Conservation (phyloP, 768 basidiomycete species). For the Baorangia bicolor region DNA sequence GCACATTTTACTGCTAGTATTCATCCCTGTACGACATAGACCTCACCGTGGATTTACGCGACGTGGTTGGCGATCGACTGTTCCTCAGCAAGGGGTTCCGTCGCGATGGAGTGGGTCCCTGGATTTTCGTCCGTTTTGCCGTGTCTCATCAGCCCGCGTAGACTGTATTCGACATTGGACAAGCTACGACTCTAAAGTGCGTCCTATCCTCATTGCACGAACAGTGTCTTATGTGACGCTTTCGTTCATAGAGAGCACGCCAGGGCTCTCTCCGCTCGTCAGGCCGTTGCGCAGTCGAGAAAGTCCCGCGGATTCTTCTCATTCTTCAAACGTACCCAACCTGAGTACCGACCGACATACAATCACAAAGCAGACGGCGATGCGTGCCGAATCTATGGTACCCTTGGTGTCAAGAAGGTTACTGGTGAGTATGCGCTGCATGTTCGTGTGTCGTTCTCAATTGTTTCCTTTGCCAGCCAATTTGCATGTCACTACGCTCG, state of each 20-base stretch:
- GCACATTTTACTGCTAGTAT: not conserved
- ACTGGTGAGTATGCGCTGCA: conserved; percentile 52
- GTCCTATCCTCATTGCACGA: conserved; percentile 9
- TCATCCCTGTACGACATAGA: conserved; percentile 41
- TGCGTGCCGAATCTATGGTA: conserved; percentile 87
- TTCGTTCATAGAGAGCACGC: conserved; percentile 54
- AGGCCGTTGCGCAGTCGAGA: conserved; percentile 71
- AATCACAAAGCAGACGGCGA: conserved; percentile 64
- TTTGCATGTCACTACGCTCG: conserved; percentile 90
- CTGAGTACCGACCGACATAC: conserved; percentile 69
- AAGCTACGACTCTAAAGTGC: conserved; percentile 71
- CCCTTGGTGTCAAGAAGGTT: conserved; percentile 81
- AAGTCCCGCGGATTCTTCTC: conserved; percentile 74
- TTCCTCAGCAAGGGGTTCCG: conserved; percentile 77
- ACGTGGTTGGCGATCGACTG: conserved; percentile 90
- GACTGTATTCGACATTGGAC: conserved; percentile 79
- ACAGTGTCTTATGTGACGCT: not conserved
- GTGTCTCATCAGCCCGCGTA: conserved; percentile 24
- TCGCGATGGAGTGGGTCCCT: conserved; percentile 72
- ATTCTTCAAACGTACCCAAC: conserved; percentile 43
- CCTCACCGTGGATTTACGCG: conserved; percentile 84
- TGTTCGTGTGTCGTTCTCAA: not conserved
- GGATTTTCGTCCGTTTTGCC: not conserved
- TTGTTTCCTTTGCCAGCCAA: conserved; percentile 54
- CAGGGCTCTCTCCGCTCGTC: conserved; percentile 59